Evolutionary conservation across 2,329 filamentous ascomycete genomes (phyloP).

Genomic region (Fusarium sp.): DNA sequence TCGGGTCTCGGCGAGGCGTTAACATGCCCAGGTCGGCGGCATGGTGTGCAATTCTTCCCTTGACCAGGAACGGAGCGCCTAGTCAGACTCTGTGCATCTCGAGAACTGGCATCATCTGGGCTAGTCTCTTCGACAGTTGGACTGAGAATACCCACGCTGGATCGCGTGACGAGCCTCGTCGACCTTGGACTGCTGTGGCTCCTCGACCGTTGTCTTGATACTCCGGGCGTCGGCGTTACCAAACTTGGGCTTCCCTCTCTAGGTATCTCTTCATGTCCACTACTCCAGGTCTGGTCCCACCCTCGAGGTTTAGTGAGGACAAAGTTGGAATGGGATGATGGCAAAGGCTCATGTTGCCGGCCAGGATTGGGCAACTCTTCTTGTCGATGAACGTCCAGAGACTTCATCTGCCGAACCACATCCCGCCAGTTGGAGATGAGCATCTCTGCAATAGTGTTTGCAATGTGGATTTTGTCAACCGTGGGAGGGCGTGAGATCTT

Average conservation of each 20-base stretch:
- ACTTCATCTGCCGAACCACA: slow-evolving; percentile 66
- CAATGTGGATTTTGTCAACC: slow-evolving; percentile 65
- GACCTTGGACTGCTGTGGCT: slow-evolving; percentile 35
- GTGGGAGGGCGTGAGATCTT: slow-evolving; percentile 39
- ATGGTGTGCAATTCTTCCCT: not conserved
- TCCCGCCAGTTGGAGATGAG: slow-evolving; percentile 71
- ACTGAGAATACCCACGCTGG: slow-evolving; percentile 42
- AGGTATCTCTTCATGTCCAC: slow-evolving; percentile 24
- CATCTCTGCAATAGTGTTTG: slow-evolving; percentile 69
- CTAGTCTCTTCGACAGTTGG: slow-evolving; percentile 47
- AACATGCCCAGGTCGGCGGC: not conserved
- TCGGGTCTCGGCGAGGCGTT: not conserved
- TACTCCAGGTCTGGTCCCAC: slow-evolving; percentile 43
- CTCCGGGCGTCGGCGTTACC: slow-evolving; percentile 46
- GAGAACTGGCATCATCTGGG: slow-evolving; percentile 20
- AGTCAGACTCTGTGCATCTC: not conserved
- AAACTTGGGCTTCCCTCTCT: slow-evolving; percentile 48
- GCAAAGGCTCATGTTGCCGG: slow-evolving; percentile 37
- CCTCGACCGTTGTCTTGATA: slow-evolving; percentile 37
- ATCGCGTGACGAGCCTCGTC: slow-evolving; percentile 34
- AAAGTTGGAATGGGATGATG: slow-evolving; percentile 55
- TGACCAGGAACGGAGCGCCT: not conserved
- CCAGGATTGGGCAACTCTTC: slow-evolving; percentile 33
- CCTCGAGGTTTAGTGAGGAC: slow-evolving; percentile 50
- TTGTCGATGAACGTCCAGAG: slow-evolving; percentile 48